phyloP scores from a whole-genome alignment of 768 basidiomycete species.

The Calvatia gigantea region DNA sequence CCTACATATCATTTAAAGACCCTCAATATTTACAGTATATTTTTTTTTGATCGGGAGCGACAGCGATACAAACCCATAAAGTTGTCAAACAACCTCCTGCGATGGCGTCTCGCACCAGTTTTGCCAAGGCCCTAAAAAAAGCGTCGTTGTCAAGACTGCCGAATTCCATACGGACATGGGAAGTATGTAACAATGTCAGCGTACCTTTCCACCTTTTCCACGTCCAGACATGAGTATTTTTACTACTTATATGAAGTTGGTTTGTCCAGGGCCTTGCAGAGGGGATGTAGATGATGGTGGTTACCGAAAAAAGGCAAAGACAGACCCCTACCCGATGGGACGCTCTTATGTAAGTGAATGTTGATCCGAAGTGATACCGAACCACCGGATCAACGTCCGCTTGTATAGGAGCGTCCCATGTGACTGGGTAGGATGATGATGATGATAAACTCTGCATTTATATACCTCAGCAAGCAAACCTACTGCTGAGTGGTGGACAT shows the following conservation, averaged over 20 bases:
- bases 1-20: conserved; percentile 16
- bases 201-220: conserved; percentile 74
- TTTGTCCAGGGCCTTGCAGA: conserved; percentile 9
- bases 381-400: no score
- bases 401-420: no score
- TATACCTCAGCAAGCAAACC: no score
- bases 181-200: conserved; percentile 12
- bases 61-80: conserved; percentile 60
- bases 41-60: background rate
- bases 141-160: background rate
- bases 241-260: conserved; percentile 19
- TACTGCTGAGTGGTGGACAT: no score
- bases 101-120: conserved; percentile 76
- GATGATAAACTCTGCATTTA: no score
- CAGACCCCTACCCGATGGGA: no score
- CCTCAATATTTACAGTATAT: background rate
- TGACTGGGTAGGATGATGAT: no score
- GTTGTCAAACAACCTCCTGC: conserved; percentile 79
- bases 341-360: no score
- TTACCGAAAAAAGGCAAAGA: conserved; percentile 24
- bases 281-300: conserved; percentile 27
- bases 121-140: conserved; percentile 66
- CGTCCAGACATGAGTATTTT: conserved; percentile 61
- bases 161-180: background rate
- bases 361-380: no score